Conservation (phyloP, 2,329 filamentous ascomycete species). For the Xylariaceae sp. region DNA sequence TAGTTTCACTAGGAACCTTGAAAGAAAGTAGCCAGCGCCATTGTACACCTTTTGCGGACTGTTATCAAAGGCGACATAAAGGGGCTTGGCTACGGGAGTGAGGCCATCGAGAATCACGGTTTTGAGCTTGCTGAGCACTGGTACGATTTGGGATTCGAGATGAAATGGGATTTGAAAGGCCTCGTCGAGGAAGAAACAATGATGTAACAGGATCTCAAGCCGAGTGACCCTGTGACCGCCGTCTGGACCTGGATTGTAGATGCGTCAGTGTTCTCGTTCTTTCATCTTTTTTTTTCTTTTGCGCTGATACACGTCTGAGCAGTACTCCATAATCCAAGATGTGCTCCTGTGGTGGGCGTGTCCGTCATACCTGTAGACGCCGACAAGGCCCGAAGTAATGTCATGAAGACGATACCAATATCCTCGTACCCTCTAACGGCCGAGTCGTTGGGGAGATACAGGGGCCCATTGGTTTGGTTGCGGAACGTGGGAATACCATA, state of each 20-base stretch:
- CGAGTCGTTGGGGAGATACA: background rate
- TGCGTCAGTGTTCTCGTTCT: constrained; percentile 1
- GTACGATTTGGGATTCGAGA: constrained; percentile 33
- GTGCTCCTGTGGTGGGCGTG: background rate
- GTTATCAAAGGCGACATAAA: too few relatives aligned
- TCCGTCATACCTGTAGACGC: constrained; percentile 25
- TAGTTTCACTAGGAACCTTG: constrained; percentile 37
- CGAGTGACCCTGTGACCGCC: constrained; percentile 29
- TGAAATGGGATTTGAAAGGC: constrained; percentile 45
- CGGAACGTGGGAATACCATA: constrained; percentile 40
- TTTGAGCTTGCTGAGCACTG: constrained; percentile 42
- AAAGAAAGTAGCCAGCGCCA: constrained; percentile 18
- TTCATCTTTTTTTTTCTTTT: too few relatives aligned
- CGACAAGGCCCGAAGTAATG: constrained; percentile 40
- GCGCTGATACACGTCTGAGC: background rate
- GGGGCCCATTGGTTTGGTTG: background rate
- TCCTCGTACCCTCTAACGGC: constrained; percentile 1
- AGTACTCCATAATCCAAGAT: background rate
- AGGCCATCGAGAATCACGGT: constrained; percentile 39
- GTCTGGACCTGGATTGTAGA: constrained; percentile 6
- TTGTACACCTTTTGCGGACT: too few relatives aligned
- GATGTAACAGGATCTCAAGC: constrained; percentile 45
- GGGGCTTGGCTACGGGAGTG: background rate
- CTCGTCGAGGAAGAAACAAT: constrained; percentile 33
- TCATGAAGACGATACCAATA: constrained; percentile 35